A percentile compares a stretch with the other conserved stretches of the same genome.
Conservation (phyloP, 2,329 filamentous ascomycete genomes). For the Sclerotinia trifoliorum region DNA sequence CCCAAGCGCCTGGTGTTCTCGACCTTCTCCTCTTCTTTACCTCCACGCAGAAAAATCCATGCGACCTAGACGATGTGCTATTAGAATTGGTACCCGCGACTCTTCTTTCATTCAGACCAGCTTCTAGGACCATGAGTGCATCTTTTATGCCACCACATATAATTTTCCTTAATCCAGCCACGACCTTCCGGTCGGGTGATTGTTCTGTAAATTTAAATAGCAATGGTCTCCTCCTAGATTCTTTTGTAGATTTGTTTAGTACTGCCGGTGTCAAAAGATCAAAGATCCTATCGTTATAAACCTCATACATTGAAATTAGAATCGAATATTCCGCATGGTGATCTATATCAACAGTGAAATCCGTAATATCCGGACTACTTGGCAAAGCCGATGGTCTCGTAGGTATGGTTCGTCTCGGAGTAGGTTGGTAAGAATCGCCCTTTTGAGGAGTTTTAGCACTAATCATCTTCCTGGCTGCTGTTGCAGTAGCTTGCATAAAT, state of each 20-base stretch:
- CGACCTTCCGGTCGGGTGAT: constrained; percentile 88
- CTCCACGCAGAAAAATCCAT: constrained; percentile 95
- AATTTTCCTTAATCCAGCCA: constrained; percentile 87
- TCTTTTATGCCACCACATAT: constrained; percentile 80
- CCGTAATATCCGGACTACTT: constrained; percentile 70
- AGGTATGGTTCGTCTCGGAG: constrained; percentile 59
- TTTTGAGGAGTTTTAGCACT: constrained; percentile 44
- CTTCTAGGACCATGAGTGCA: constrained; percentile 85
- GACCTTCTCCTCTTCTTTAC: constrained; percentile 73
- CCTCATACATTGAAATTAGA: constrained; percentile 96
- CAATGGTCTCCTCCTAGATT: constrained; percentile 72
- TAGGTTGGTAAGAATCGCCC: constrained; percentile 54
- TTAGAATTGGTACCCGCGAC: constrained; percentile 92
- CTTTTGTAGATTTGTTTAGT: constrained; percentile 62
- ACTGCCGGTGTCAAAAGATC: constrained; percentile 73
- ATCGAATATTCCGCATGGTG: constrained; percentile 77
- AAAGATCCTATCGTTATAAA: constrained; percentile 98
- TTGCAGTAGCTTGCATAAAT: constrained; percentile 37
- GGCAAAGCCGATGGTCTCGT: constrained; percentile 71
- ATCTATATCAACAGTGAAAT: constrained; percentile 66
- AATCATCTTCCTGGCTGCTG: constrained; percentile 39
- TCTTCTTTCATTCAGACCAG: constrained; percentile 79
- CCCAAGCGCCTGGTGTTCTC: constrained; percentile 62
- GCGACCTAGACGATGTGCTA: constrained; percentile 85
- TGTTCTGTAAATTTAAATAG: constrained; percentile 90